A percentile compares a stretch with the other conserved stretches of the same genome.
Conservation (phyloP, 148 eudicot genomes). For the Diospyros lotus region DNA sequence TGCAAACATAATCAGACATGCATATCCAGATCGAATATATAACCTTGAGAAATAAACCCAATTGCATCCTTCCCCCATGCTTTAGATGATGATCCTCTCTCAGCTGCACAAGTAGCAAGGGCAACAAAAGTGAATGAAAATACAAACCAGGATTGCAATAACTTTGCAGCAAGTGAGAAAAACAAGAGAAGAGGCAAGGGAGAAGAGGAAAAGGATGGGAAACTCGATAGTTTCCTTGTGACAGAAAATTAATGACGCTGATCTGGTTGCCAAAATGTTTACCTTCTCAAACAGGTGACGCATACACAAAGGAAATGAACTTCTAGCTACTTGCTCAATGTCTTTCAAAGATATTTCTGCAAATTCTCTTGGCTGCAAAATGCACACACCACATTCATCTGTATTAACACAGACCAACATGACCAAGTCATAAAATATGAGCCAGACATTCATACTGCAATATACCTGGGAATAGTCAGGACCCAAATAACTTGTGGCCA, state of each 20-base stretch:
- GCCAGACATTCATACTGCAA: conserved; percentile 4
- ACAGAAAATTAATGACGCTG: neutral
- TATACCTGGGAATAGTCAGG: conserved; percentile 88
- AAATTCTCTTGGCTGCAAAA: conserved; percentile 66
- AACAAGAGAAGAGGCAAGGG: neutral
- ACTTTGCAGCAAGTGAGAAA: neutral
- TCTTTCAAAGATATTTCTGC: conserved; percentile 77
- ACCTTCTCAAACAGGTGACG: conserved; percentile 91
- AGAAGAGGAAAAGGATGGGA: neutral
- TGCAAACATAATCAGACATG: neutral
- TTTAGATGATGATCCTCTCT: conserved; percentile 96
- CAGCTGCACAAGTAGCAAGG: conserved; percentile 43
- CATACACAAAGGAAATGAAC: conserved; percentile 95
- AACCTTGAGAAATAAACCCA: conserved; percentile 97
- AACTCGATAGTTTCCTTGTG: neutral
- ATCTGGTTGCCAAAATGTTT: conserved; percentile 6
- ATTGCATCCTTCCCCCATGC: conserved; percentile 96
- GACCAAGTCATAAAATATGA: neutral
- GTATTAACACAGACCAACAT: conserved; percentile 7
- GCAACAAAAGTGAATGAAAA: conserved; percentile 9
- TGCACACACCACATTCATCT: conserved; percentile 7
- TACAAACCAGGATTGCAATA: neutral
- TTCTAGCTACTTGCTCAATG: conserved; percentile 73
- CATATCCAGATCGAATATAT: conserved; percentile 9
- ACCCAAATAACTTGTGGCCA: conserved; percentile 80